Conservation (phyloP, 1,284 basidiomycete species). For the Rhodotorula sp. region DNA sequence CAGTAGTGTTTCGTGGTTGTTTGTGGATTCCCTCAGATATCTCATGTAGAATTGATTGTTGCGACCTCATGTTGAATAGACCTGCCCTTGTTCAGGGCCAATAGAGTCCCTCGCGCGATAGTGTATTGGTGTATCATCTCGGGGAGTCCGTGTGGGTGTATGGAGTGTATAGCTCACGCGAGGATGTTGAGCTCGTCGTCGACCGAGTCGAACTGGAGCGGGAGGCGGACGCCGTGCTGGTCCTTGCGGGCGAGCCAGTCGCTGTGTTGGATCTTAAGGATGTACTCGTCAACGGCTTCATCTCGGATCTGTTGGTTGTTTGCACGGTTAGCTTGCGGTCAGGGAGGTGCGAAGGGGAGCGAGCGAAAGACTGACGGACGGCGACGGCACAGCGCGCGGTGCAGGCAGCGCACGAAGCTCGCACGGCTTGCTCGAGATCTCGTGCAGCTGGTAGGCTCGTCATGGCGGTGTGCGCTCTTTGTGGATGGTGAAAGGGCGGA, state of each 20-base stretch:
- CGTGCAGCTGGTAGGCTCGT: no score
- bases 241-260: slow-evolving; percentile 6
- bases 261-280: background rate
- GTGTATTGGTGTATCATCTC: background rate
- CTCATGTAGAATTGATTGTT: slow-evolving; percentile 3
- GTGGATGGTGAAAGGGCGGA: no score
- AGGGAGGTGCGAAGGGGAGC: background rate
- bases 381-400: background rate
- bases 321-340: background rate
- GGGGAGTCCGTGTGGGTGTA: no score
- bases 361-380: background rate
- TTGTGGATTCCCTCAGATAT: background rate
- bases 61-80: background rate
- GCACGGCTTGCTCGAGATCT: no score
- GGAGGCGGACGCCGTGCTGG: slow-evolving; percentile 53
- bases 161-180: no score
- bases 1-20: no score
- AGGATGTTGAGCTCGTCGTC: slow-evolving; percentile 38
- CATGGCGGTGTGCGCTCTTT: no score
- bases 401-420: background rate
- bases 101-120: background rate
- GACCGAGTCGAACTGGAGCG: slow-evolving; percentile 68
- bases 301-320: slow-evolving; percentile 16
- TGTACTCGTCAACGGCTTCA: slow-evolving; percentile 8
- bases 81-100: slow-evolving; percentile 6